These are phyloP conservation scores for Picocystis sp. DNA, from an alignment of 163 green algal species.

Conservation along the genomic window DNA sequence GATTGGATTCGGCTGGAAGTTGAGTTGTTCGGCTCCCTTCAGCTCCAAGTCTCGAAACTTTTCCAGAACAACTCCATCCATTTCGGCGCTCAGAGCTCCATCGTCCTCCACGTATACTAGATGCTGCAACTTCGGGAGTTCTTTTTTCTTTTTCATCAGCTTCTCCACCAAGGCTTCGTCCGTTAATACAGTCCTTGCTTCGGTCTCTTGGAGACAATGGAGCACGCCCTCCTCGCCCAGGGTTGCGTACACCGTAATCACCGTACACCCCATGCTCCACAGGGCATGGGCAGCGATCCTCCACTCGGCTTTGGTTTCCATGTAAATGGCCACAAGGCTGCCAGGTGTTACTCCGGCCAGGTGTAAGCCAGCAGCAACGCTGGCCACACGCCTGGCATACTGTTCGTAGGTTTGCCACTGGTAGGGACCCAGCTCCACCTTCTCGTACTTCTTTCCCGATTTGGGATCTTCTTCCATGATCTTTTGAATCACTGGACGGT, in stretches of 20 bases:
- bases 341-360: too few species aligned
- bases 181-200: neutral
- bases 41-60: too few species aligned
- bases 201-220: slow-evolving; percentile 7
- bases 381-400: too few species aligned
- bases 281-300: slow-evolving; percentile 6
- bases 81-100: neutral
- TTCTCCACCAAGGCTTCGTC: slow-evolving; percentile 13
- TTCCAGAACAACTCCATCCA: too few species aligned
- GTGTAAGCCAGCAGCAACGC: too few species aligned
- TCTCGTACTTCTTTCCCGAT: too few species aligned
- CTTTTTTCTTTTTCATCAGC: slow-evolving; percentile 8
- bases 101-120: slow-evolving; percentile 14
- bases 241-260: slow-evolving; percentile 11
- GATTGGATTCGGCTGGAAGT: neutral
- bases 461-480: too few species aligned
- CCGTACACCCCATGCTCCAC: slow-evolving; percentile 2
- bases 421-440: too few species aligned
- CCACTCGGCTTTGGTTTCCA: slow-evolving; percentile 11
- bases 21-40: too few species aligned
- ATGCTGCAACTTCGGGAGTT: slow-evolving; percentile 14
- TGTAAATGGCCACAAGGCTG: slow-evolving; percentile 8
- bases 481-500: too few species aligned
- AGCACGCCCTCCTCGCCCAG: slow-evolving; percentile 9
- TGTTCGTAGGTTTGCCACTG: too few species aligned